phyloP scores from a whole-genome alignment of 2,329 filamentous ascomycete genomes.

The Trichoderma afroharzianum region DNA sequence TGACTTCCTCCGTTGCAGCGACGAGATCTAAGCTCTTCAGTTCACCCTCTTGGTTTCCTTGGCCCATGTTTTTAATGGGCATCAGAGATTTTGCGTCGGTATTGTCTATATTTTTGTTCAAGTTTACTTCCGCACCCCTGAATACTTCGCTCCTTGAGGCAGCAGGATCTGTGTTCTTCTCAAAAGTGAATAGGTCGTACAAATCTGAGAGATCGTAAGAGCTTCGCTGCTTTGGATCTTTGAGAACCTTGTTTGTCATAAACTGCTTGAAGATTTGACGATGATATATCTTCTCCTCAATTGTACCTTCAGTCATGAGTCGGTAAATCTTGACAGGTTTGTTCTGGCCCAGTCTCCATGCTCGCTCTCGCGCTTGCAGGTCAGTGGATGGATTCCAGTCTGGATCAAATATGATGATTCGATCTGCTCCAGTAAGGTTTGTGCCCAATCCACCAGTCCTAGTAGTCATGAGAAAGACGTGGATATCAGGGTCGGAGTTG shows the following conservation, averaged over 20 bases:
- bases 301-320: constrained; percentile 96
- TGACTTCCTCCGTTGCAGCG: constrained; percentile 61
- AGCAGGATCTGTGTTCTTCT: constrained; percentile 47
- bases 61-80: constrained; percentile 15
- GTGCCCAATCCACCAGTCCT: constrained; percentile 92
- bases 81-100: constrained; percentile 11
- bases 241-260: constrained; percentile 91
- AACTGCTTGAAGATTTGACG: constrained; percentile 99
- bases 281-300: constrained; percentile 99
- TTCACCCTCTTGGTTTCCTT: constrained; percentile 37
- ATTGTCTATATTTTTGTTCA: constrained; percentile 19
- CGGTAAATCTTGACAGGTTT: constrained; percentile 94
- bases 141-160: constrained; percentile 87
- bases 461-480: constrained; percentile 91
- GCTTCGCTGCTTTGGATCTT: constrained; percentile 88
- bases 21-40: constrained; percentile 57
- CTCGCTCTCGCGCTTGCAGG: constrained; percentile 88
- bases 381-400: constrained; percentile 99
- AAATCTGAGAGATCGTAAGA: constrained; percentile 87
- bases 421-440: constrained; percentile 89
- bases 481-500: constrained; percentile 73
- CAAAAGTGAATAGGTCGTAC: constrained; percentile 80
- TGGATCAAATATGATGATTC: constrained; percentile 97
- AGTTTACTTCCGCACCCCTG: constrained; percentile 71
- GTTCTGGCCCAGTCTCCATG: constrained; percentile 94